Conservation (phyloP, 2,329 filamentous ascomycete species). For the Xylaria sp. region DNA sequence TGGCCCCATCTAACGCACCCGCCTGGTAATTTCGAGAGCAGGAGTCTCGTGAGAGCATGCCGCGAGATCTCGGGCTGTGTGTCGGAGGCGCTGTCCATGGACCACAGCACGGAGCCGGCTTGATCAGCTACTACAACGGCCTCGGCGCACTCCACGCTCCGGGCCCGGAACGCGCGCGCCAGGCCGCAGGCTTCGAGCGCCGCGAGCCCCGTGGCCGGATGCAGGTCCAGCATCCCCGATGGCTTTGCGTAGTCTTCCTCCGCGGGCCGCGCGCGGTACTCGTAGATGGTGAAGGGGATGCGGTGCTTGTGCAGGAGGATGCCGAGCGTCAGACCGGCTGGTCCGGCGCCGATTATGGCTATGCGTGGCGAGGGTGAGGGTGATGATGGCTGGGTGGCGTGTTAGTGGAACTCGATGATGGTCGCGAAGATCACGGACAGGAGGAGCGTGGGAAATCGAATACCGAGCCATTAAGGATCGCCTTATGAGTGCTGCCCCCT, state of each 20-base stretch:
- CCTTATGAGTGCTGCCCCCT: not conserved
- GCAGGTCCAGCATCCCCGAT: slow-evolving; percentile 12
- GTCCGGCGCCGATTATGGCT: slow-evolving; percentile 10
- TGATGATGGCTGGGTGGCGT: not conserved
- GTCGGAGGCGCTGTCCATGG: not conserved
- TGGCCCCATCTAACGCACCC: not conserved
- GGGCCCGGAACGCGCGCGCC: not conserved
- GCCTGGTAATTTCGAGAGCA: not conserved
- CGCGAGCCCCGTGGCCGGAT: not conserved
- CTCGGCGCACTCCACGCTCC: slow-evolving; percentile 1
- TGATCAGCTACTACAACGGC: not conserved
- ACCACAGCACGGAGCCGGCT: not conserved
- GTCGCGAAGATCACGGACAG: too few species aligned
- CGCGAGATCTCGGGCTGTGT: slow-evolving; percentile 9
- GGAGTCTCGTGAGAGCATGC: not conserved
- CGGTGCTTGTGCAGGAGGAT: not conserved
- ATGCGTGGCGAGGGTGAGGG: not conserved
- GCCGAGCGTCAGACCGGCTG: not conserved
- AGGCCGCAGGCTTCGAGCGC: slow-evolving; percentile 6
- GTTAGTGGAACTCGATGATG: too few species aligned
- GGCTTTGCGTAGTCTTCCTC: not conserved
- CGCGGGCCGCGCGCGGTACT: not conserved
- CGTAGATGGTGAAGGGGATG: slow-evolving; percentile 18
- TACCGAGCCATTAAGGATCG: not conserved
- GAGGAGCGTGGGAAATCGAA: not conserved